phyloP scores from a whole-genome alignment of 306 rosid species.

The Neltuma alba region DNA sequence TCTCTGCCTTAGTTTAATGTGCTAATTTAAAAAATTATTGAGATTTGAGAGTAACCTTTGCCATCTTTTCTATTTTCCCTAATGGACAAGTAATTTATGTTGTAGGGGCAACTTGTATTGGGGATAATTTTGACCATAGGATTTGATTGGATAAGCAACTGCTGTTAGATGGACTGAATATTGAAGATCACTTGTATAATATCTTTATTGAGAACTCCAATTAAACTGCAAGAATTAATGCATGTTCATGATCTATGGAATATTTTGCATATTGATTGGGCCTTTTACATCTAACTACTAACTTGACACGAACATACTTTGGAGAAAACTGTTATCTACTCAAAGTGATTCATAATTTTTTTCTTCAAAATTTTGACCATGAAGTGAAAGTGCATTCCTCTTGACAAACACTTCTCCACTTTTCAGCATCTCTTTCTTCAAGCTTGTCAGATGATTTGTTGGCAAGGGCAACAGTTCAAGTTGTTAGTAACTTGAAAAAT shows the following conservation, averaged over 20 bases:
- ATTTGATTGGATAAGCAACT: constrained; percentile 10
- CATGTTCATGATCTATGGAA: constrained; percentile 5
- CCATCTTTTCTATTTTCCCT: neutral
- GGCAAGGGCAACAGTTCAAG: constrained; percentile 70
- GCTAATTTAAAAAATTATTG: neutral
- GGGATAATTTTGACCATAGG: neutral
- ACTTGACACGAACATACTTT: constrained; percentile 20
- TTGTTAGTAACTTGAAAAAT: constrained; percentile 59
- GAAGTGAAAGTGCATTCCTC: neutral
- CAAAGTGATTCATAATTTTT: constrained; percentile 19
- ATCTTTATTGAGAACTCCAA: neutral
- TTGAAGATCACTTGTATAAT: neutral
- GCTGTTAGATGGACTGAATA: neutral
- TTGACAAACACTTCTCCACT: neutral
- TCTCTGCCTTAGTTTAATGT: neutral
- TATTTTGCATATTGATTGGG: constrained; percentile 20
- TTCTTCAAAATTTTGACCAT: neutral
- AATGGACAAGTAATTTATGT: neutral
- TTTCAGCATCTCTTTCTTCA: constrained; percentile 69
- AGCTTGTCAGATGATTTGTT: constrained; percentile 74
- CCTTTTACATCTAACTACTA: constrained; percentile 1
- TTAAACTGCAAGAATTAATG: neutral
- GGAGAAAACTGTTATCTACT: constrained; percentile 3
- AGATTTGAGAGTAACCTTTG: neutral
- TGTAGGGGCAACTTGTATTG: neutral